These are phyloP conservation scores for Warburgia ugandensis DNA, from an alignment of 164 flowering plant species.

Conservation along the genomic window DNA sequence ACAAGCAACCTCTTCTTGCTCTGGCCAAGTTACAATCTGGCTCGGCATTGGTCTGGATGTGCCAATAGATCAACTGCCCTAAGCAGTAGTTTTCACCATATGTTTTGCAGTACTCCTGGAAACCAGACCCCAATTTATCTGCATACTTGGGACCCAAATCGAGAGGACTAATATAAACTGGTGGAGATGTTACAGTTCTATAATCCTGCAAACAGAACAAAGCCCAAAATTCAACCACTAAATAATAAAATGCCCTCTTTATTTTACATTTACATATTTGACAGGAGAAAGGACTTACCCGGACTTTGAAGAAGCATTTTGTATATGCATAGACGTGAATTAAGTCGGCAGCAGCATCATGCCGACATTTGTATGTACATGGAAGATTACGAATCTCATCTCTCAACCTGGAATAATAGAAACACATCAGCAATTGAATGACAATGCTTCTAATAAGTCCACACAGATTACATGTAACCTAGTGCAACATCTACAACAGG, in stretches of 20 bases:
- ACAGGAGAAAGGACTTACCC: constrained; percentile 37
- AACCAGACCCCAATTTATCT: constrained; percentile 61
- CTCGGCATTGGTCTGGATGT: constrained; percentile 67
- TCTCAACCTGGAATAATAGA: constrained; percentile 62
- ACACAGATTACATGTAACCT: too few relatives aligned
- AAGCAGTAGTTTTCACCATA: constrained; percentile 91
- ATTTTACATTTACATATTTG: background rate
- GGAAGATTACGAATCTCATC: constrained; percentile 89
- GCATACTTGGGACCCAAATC: constrained; percentile 87
- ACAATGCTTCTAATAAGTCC: too few relatives aligned
- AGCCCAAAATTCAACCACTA: background rate
- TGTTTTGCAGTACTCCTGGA: constrained; percentile 77
- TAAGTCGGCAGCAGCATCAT: constrained; percentile 99
- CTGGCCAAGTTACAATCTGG: constrained; percentile 64
- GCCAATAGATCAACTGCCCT: constrained; percentile 94
- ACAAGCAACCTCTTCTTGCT: constrained; percentile 84
- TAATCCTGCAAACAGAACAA: constrained; percentile 54
- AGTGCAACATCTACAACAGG: constrained; percentile 1
- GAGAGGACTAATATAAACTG: constrained; percentile 86
- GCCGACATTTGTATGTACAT: constrained; percentile 77
- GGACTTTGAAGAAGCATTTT: constrained; percentile 63
- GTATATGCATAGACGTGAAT: constrained; percentile 92
- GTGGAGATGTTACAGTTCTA: constrained; percentile 74
- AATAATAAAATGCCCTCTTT: too few relatives aligned
- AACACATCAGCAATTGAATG: too few relatives aligned